Conservation (phyloP, 345 rosid genomes). For the Salix brachista region DNA sequence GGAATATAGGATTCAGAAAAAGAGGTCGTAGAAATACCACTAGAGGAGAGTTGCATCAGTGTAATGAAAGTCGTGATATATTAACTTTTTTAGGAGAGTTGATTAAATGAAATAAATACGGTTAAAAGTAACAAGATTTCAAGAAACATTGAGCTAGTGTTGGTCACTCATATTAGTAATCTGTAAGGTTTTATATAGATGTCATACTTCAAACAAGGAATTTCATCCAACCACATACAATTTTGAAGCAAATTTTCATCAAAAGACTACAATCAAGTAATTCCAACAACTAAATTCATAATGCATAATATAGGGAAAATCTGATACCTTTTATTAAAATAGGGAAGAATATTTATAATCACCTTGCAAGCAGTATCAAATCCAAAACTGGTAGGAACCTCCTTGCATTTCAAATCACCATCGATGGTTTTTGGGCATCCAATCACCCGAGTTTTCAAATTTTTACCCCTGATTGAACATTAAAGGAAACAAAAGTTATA, state of each 20-base stretch:
- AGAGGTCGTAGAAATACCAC: no score
- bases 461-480: slow-evolving; percentile 54
- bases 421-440: slow-evolving; percentile 99
- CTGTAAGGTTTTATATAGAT: background rate
- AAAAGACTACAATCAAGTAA: background rate
- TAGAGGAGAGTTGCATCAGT: background rate
- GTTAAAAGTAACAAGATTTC: background rate
- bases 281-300: background rate
- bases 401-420: slow-evolving; percentile 97
- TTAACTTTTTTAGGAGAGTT: background rate
- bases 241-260: background rate
- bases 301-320: background rate
- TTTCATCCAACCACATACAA: background rate
- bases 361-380: slow-evolving; percentile 99
- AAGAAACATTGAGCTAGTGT: background rate
- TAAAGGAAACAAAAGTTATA: background rate
- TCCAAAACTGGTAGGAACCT: slow-evolving; percentile 96
- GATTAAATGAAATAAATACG: background rate
- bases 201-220: background rate
- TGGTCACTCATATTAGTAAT: background rate
- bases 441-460: slow-evolving; percentile 76
- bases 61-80: background rate
- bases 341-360: slow-evolving; percentile 3
- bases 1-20: no score
- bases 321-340: background rate